Conservation (phyloP, 148 eudicot genomes). For the Chenopodium berlandieri region DNA sequence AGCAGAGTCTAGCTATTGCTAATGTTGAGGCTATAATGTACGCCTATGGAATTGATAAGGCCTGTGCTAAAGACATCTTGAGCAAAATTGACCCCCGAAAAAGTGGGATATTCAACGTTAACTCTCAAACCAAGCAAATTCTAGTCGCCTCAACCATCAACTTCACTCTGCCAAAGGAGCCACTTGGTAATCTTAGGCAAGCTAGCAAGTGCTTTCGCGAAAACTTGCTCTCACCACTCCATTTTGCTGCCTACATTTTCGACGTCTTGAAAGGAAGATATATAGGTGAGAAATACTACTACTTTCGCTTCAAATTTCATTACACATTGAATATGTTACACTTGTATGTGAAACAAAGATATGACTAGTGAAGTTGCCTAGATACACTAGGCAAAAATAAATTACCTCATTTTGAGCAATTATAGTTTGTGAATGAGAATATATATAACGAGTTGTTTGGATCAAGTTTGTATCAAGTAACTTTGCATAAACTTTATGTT, state of each 20-base stretch:
- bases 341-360: too few species aligned
- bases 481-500: too few species aligned
- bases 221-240: conserved; percentile 11
- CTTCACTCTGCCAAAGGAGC: not conserved
- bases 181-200: conserved; percentile 5
- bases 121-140: conserved; percentile 9
- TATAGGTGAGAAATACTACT: not conserved
- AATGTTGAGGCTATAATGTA: conserved; percentile 10
- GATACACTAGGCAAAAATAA: too few species aligned
- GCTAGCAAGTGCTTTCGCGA: conserved; percentile 5
- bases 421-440: too few species aligned
- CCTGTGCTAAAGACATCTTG: not conserved
- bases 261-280: not conserved
- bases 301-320: not conserved
- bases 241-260: conserved; percentile 9
- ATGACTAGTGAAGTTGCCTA: too few species aligned
- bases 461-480: too few species aligned
- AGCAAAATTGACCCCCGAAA: not conserved
- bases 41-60: not conserved
- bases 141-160: not conserved
- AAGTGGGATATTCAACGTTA: conserved; percentile 1
- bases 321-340: not conserved
- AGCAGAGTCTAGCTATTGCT: not conserved
- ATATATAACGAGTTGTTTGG: too few species aligned
- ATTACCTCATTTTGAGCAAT: too few species aligned